Conservation (phyloP, 2,329 filamentous ascomycete species). For the Scleromitrula shiraiana region DNA sequence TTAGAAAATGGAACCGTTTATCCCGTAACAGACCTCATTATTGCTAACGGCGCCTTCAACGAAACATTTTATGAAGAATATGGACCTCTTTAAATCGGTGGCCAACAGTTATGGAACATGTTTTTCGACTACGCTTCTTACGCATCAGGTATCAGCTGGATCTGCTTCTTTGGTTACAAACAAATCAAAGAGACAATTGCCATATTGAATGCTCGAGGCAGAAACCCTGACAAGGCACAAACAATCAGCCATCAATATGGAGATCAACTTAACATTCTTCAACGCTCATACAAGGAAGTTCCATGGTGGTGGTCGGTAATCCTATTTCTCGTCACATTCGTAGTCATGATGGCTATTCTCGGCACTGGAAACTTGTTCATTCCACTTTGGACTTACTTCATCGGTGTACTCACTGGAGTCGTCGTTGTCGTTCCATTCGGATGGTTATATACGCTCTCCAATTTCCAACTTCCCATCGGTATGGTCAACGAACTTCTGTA, state of each 20-base stretch:
- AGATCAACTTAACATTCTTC: conserved; percentile 51
- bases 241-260: conserved; percentile 45
- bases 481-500: conserved; percentile 54
- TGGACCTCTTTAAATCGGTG: conserved; percentile 49
- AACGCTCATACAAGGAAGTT: conserved; percentile 49
- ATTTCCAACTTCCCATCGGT: conserved; percentile 44
- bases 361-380: conserved; percentile 47
- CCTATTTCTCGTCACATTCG: conserved; percentile 42
- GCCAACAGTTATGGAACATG: conserved; percentile 49
- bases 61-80: conserved; percentile 39
- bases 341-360: conserved; percentile 43
- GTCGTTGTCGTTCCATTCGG: conserved; percentile 48
- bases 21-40: conserved; percentile 30
- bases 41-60: conserved; percentile 27
- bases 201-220: conserved; percentile 36
- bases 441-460: conserved; percentile 53
- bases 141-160: conserved; percentile 50
- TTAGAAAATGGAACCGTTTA: conserved; percentile 31
- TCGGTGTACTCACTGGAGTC: conserved; percentile 47
- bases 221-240: conserved; percentile 26
- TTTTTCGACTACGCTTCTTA: conserved; percentile 56
- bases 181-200: conserved; percentile 38
- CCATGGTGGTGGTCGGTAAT: conserved; percentile 49
- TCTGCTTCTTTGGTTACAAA: conserved; percentile 45
- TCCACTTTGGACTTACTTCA: conserved; percentile 51